Percentiles rank a stretch among this genome's conserved stretches.
Conservation (phyloP, 208 protist genomes). For the Acanthamoeba healyi region DNA sequence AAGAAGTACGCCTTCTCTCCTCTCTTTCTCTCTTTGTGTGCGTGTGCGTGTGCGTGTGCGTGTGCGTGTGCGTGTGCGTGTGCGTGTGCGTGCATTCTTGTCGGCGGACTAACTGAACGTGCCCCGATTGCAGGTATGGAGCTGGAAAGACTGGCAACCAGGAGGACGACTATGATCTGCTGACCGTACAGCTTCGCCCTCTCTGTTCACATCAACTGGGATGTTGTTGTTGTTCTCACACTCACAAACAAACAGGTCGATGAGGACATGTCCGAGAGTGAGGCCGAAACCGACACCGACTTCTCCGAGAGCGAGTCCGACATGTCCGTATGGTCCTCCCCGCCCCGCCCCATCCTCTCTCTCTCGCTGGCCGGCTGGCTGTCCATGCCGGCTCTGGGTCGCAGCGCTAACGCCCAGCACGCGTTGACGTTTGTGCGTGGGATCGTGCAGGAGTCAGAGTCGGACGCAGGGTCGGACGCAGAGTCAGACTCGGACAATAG, state of each 20-base stretch:
- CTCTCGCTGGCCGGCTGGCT: too few relatives aligned
- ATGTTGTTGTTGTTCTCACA: too few relatives aligned
- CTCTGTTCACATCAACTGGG: too few relatives aligned
- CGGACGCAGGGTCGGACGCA: background rate
- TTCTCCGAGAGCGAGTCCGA: conserved; percentile 35
- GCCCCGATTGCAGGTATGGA: background rate
- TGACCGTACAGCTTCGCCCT: background rate
- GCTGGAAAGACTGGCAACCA: background rate
- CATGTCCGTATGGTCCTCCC: background rate
- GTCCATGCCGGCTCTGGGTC: too few relatives aligned
- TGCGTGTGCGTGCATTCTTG: too few relatives aligned
- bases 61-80: too few relatives aligned
- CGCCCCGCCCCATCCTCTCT: background rate
- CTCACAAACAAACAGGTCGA: conserved; percentile 3
- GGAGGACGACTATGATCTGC: conserved; percentile 18
- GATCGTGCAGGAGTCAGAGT: background rate
- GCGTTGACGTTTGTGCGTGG: too few relatives aligned
- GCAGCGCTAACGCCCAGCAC: too few relatives aligned
- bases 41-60: too few relatives aligned
- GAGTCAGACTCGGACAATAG: background rate
- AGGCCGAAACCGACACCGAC: conserved; percentile 32
- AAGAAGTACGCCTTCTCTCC: background rate
- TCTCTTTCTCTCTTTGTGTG: too few relatives aligned
- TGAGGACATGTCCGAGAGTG: conserved; percentile 31
- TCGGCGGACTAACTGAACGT: too few relatives aligned